A percentile compares a stretch with the other conserved stretches of the same genome.
phyloP scores from a whole-genome alignment of 2,329 filamentous ascomycete species.

The Hymenoscyphus occultus region DNA sequence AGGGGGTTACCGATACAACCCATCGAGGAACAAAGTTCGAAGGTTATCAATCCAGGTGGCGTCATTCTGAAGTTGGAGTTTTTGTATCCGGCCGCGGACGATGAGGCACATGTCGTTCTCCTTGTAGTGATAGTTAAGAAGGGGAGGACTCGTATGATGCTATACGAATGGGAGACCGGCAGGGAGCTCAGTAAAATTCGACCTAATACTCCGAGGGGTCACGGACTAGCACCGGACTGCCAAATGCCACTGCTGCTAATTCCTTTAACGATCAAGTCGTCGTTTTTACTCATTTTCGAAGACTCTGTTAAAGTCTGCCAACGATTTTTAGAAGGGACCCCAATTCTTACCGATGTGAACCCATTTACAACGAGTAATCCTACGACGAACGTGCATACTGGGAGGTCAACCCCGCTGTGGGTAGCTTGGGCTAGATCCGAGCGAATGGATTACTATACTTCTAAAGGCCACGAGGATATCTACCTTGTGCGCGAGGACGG shows the following conservation, averaged over 20 bases:
- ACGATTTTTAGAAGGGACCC: conserved; percentile 51
- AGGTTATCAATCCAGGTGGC: conserved; percentile 52
- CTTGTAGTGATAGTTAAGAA: conserved; percentile 58
- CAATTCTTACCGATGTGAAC: conserved; percentile 42
- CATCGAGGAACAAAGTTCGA: conserved; percentile 44
- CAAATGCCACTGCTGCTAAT: conserved; percentile 68
- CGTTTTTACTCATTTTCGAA: conserved; percentile 67
- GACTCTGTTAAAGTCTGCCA: conserved; percentile 55
- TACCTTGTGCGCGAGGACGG: conserved; percentile 90
- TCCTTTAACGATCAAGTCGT: conserved; percentile 66
- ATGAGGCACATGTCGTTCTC: conserved; percentile 72
- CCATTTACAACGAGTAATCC: conserved; percentile 42
- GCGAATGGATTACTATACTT: conserved; percentile 56
- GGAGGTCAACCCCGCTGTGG: conserved; percentile 60
- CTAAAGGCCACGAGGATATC: conserved; percentile 68
- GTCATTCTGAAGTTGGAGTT: conserved; percentile 87
- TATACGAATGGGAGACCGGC: conserved; percentile 60
- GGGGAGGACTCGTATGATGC: conserved; percentile 50
- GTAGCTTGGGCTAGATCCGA: conserved; percentile 79
- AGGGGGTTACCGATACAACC: conserved; percentile 50
- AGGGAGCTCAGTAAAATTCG: conserved; percentile 47
- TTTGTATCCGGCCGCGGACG: conserved; percentile 64
- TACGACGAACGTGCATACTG: conserved; percentile 47
- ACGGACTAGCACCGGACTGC: conserved; percentile 49
- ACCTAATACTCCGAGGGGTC: conserved; percentile 47